phyloP scores from a whole-genome alignment of 2,329 filamentous ascomycete species.

The Xylariomycetidae sp. region DNA sequence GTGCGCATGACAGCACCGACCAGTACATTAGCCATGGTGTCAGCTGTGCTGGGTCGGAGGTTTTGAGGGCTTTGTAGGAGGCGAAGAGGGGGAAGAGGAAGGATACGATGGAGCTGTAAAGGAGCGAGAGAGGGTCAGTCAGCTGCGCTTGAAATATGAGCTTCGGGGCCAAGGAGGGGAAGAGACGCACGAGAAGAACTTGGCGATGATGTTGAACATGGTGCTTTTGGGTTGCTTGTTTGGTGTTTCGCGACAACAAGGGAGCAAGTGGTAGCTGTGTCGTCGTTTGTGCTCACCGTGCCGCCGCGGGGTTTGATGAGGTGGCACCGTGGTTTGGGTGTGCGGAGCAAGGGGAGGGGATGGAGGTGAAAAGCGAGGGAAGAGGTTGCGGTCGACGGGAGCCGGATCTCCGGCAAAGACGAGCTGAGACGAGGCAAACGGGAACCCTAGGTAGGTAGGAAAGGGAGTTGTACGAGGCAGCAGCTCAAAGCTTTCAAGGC shows the following conservation, averaged over 20 bases:
- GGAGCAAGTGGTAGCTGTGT: background rate
- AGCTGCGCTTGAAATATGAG: background rate
- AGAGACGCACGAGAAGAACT: conserved; percentile 14
- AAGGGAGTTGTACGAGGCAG: background rate
- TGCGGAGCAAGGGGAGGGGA: too few relatives aligned
- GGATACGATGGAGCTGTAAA: conserved; percentile 68
- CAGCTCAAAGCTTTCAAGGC: background rate
- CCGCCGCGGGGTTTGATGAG: background rate
- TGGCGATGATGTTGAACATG: conserved; percentile 17
- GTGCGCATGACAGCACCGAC: conserved; percentile 78
- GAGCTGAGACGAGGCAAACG: background rate
- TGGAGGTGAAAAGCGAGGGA: background rate
- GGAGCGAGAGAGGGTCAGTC: conserved; percentile 4
- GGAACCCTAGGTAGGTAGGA: background rate
- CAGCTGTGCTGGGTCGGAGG: conserved; percentile 79
- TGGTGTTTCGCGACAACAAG: background rate
- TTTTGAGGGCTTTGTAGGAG: conserved; percentile 96
- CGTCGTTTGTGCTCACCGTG: background rate
- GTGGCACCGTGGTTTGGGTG: background rate
- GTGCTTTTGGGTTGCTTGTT: background rate
- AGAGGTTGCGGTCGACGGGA: background rate
- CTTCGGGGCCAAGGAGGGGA: background rate
- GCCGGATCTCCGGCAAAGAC: background rate
- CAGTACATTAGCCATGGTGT: conserved; percentile 99
- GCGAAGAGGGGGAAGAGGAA: conserved; percentile 94